Base-by-base conservation (phyloP, 352 stramenopile species). In the Globisporangium yorkense region DNA sequence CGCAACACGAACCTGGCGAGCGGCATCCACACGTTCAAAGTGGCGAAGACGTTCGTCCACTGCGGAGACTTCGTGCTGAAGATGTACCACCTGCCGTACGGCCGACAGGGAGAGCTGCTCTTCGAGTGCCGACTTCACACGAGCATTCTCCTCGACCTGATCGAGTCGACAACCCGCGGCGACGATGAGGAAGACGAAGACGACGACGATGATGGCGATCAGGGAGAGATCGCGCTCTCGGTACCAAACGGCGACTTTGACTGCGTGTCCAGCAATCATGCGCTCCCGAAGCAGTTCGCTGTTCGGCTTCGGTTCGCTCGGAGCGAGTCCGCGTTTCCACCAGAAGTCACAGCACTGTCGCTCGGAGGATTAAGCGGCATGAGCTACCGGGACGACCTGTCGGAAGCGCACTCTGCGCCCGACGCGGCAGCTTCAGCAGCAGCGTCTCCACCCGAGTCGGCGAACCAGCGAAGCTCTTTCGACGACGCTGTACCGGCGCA, bases 21-120 rank as follows among this genome's bases (percentile, higher is more conserved):
- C 18, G 80, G 81, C 7, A 52, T 74, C 16, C 77, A 95, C 51
- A 53, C 72, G 24, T 95, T 88, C 53, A 74, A 74, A 46, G 86
- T 95, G 24, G 72, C 56, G 44, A 83, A 80, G 48, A 81, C 73
- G 15, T 72, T 93, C 29, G 43, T 71, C 18, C 68, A 79, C 47
- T 91, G 84, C 62, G 71, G 72, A 33, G 86, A 95, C 47, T 65
- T 95, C 20, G 49, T 75, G 29, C 62, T 95, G 27, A 90, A 92
- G 62, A 94, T 95, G 83, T 95, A 95, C 56, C 81, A 95, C 57
- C 68, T 95, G 56, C 86, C 86, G n/a, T 92, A 91, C 46, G 85
- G 83, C 16, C 74, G 80, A 44, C 82, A 92, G 57, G 86, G 86
- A 7, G 79, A 95, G 51, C 50, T 94, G n/a, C 72, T 95, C 35